phyloP scores from a whole-genome alignment of 1,139 yeast species.

The Pneumocystis carinii region DNA sequence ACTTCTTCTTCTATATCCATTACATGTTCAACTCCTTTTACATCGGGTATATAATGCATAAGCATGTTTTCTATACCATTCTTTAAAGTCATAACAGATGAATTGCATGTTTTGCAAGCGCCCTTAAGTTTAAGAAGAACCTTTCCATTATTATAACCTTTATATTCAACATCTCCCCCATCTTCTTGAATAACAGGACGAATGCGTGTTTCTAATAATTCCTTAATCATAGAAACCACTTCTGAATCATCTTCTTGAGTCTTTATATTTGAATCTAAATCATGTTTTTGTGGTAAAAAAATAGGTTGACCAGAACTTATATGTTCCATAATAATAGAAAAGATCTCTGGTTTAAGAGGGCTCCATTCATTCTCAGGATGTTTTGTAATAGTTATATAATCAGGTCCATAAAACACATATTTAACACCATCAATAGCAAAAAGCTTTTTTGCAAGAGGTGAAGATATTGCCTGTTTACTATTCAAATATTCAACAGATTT shows the following conservation, averaged over 20 bases:
- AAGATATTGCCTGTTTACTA: slow-evolving; percentile 54
- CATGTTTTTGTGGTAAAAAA: slow-evolving; percentile 32
- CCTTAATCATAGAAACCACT: slow-evolving; percentile 81
- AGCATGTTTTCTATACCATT: slow-evolving; percentile 75
- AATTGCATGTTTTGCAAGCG: slow-evolving; percentile 68
- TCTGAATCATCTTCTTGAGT: slow-evolving; percentile 53
- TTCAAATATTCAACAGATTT: slow-evolving; percentile 48
- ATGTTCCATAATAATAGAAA: slow-evolving; percentile 69
- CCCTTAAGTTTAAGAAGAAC: slow-evolving; percentile 66
- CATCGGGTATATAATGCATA: slow-evolving; percentile 73
- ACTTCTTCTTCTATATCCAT: slow-evolving; percentile 44
- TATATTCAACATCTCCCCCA: slow-evolving; percentile 45
- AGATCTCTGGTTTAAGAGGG: slow-evolving; percentile 73
- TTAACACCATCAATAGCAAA: slow-evolving; percentile 62
- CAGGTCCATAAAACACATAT: slow-evolving; percentile 75
- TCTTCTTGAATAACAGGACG: slow-evolving; percentile 77
- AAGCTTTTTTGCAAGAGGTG: slow-evolving; percentile 68
- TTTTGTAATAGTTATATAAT: slow-evolving; percentile 79
- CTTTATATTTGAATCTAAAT: slow-evolving; percentile 36
- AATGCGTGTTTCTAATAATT: slow-evolving; percentile 79
- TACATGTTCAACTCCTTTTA: slow-evolving; percentile 56
- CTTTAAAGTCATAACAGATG: slow-evolving; percentile 62
- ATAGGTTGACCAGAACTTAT: slow-evolving; percentile 62
- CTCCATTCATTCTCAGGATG: slow-evolving; percentile 46
- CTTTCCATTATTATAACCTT: slow-evolving; percentile 56